phyloP scores from a whole-genome alignment of 306 rosid species.

The Fagus sylvatica region DNA sequence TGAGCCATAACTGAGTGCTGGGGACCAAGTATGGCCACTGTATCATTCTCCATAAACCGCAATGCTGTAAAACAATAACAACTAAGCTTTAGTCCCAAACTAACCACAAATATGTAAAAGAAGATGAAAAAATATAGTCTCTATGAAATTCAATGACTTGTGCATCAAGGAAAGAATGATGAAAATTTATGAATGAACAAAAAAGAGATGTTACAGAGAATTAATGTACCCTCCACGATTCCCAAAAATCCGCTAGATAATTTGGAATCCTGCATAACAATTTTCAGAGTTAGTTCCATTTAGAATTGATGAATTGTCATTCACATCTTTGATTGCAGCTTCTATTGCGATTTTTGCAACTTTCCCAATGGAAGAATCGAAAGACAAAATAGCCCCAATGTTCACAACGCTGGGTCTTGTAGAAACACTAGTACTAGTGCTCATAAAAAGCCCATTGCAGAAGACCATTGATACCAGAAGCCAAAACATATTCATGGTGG shows the following conservation, averaged over 20 bases:
- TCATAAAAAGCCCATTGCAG: conserved; percentile 43
- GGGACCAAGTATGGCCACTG: conserved; percentile 94
- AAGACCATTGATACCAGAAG: conserved; percentile 43
- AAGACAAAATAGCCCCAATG: conserved; percentile 74
- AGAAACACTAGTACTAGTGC: conserved; percentile 27
- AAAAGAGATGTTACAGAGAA: too few species aligned
- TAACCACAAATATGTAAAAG: too few species aligned
- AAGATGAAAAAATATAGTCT: too few species aligned
- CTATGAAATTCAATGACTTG: too few species aligned
- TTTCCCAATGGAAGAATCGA: conserved; percentile 51
- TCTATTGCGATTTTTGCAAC: conserved; percentile 61
- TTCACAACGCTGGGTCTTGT: conserved; percentile 56
- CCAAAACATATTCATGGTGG: conserved; percentile 52
- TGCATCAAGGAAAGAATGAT: too few species aligned
- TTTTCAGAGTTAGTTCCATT: conserved; percentile 51
- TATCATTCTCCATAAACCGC: conserved; percentile 59
- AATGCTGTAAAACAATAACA: conserved; percentile 48
- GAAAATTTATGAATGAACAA: too few species aligned
- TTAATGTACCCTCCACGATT: conserved; percentile 74
- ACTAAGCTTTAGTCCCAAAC: too few species aligned
- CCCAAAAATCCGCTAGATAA: conserved; percentile 72
- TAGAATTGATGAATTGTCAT: conserved; percentile 75
- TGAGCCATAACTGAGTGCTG: conserved; percentile 82
- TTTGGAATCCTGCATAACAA: conserved; percentile 59
- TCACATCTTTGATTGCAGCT: conserved; percentile 73